Base-by-base conservation (phyloP, 2,329 filamentous ascomycete species). In the Thermomyces lanuginosus region DNA sequence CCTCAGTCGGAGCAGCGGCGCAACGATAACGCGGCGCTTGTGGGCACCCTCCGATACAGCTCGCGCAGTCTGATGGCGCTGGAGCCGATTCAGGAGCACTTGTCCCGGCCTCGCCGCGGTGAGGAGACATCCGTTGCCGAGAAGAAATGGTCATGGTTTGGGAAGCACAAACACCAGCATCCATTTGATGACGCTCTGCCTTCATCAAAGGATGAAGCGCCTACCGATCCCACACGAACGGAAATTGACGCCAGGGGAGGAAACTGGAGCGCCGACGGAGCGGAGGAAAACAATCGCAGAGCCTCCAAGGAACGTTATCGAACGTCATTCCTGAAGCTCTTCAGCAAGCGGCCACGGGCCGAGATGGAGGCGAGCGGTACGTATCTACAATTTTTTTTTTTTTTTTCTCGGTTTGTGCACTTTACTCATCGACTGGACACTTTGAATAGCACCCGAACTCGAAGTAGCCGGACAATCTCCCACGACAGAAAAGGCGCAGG, bases 281-380 rank as follows among this genome's bases (percentile, higher is more conserved):
- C 29, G 9, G 13, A 31, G 11, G 15, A 36, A 26, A 25, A 26
- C 6, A n/a, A n/a, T n/a, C n/a, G n/a, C n/a, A n/a, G n/a, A n/a
- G 34, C 26, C n/a, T 37, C 40, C 28, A 7, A 42, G 34, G 20
- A 43, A 44, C 27, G 35, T 31, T 4, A 63, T 8, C 26, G 32
- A 17, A 12, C 24, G 22, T 59, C 61, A 5, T 58, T 70, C 32
- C 51, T 66, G 22, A 64, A 60, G 33, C 57, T 65, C 27, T 60
- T 72, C 27, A n/a, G n/a, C n/a, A n/a, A n/a, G n/a, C n/a, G n/a
- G n/a, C n/a, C n/a, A n/a, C n/a, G n/a, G n/a, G n/a, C n/a, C n/a
- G n/a, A n/a, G n/a, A n/a, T n/a, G n/a, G n/a, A n/a, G n/a, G n/a
- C n/a, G n/a, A n/a, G n/a, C n/a, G n/a, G n/a, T n/a, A n/a, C n/a